phyloP scores from a whole-genome alignment of 2,329 filamentous ascomycete genomes.

The Xylaria hypoxylon region DNA sequence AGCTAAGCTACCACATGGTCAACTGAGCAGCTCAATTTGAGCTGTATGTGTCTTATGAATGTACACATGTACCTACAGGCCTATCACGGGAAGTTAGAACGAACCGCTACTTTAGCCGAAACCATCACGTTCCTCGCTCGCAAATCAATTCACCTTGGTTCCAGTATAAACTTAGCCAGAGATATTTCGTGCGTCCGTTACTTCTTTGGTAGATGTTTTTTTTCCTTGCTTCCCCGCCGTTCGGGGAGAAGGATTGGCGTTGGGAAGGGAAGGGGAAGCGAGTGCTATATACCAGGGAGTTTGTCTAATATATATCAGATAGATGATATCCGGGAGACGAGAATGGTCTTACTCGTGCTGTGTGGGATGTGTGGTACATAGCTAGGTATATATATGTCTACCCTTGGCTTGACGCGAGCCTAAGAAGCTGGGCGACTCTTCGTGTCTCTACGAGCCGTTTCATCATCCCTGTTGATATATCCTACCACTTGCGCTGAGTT shows the following conservation, averaged over 20 bases:
- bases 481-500: background rate
- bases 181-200: constrained; percentile 2
- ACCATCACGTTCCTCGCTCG: background rate
- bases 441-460: background rate
- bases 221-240: background rate
- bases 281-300: background rate
- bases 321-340: background rate
- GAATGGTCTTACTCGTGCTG: background rate
- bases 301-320: background rate
- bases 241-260: background rate
- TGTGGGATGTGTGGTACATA: background rate
- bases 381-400: constrained; percentile 14
- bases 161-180: constrained; percentile 25
- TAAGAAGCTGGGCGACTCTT: background rate
- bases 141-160: constrained; percentile 22
- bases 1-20: background rate
- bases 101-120: constrained; percentile 31
- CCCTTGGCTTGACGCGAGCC: constrained; percentile 6
- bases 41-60: constrained; percentile 1
- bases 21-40: background rate
- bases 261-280: background rate
- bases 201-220: background rate
- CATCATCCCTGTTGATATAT: background rate
- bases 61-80: background rate
- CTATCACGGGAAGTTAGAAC: constrained; percentile 17